phyloP scores from a whole-genome alignment of 108 stramenopile species.

The Conticribra weissflogii region DNA sequence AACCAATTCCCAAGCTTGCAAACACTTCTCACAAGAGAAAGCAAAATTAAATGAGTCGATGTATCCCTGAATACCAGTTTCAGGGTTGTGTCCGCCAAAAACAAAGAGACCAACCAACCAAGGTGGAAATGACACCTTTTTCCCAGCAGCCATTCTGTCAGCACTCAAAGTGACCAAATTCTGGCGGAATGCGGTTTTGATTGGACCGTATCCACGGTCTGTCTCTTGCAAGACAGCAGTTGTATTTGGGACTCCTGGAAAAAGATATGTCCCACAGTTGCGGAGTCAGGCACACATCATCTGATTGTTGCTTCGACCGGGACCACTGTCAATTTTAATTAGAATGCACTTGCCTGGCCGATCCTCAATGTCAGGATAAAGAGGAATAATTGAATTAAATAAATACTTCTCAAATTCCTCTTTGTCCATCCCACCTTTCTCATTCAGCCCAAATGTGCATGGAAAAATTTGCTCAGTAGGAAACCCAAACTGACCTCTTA shows the following conservation, averaged over 20 bases:
- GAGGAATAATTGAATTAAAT: conserved; percentile 4
- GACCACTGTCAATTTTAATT: conserved; percentile 25
- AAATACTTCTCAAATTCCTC: conserved; percentile 11
- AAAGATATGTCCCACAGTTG: conserved; percentile 8
- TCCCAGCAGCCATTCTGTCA: background rate
- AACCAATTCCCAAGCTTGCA: conserved; percentile 5
- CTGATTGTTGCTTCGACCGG: background rate
- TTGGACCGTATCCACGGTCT: conserved; percentile 17
- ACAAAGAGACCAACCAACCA: conserved; percentile 8
- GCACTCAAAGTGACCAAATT: background rate
- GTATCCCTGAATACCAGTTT: background rate
- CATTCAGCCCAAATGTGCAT: conserved; percentile 25
- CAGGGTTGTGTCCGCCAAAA: conserved; percentile 15
- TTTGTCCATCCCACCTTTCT: conserved; percentile 30
- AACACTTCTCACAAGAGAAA: background rate
- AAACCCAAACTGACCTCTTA: conserved; percentile 10
- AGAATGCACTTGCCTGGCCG: conserved; percentile 13
- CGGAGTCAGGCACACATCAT: background rate
- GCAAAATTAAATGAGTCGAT: background rate
- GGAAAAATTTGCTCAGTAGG: background rate
- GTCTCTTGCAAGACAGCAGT: background rate
- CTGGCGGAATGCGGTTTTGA: background rate
- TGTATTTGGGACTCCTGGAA: conserved; percentile 17
- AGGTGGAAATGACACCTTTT: conserved; percentile 1
- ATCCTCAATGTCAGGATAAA: conserved; percentile 20